A percentile compares a stretch with the other conserved stretches of the same genome.
Conservation (phyloP, 257 asterid genomes). For the Linderniella brevidens region DNA sequence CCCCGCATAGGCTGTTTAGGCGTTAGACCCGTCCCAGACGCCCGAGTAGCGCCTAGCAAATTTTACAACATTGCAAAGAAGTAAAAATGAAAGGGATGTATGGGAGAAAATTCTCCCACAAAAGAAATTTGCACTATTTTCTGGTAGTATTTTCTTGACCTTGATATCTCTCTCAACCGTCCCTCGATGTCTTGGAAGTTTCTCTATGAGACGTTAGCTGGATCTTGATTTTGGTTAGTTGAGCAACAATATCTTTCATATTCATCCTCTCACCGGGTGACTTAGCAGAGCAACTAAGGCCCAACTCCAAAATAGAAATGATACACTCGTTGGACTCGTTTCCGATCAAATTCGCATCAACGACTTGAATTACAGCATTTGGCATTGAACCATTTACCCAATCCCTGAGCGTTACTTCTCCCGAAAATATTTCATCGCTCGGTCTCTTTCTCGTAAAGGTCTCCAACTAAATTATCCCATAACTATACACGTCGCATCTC, state of each 20-base stretch:
- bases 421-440: conserved; percentile 12
- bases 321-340: conserved; percentile 8
- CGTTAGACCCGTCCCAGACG: too few relatives aligned
- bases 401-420: conserved; percentile 10
- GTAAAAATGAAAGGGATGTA: too few relatives aligned
- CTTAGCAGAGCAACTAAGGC: conserved; percentile 18
- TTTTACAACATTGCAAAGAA: too few relatives aligned
- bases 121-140: too few relatives aligned
- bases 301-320: conserved; percentile 16
- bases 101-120: too few relatives aligned
- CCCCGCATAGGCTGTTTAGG: too few relatives aligned
- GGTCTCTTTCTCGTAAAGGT: conserved; percentile 13
- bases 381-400: conserved; percentile 14
- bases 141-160: too few relatives aligned
- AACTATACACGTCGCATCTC: conserved; percentile 15
- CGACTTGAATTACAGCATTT: conserved; percentile 7
- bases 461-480: conserved; percentile 13
- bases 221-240: conserved; percentile 10
- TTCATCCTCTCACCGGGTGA: conserved; percentile 16
- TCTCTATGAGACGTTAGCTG: too few relatives aligned
- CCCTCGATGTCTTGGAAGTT: too few relatives aligned
- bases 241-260: conserved; percentile 14
- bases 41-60: too few relatives aligned
- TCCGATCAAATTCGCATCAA: conserved; percentile 14
- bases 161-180: too few relatives aligned